phyloP scores from a whole-genome alignment of 2,329 filamentous ascomycete genomes.

The Didymosphaeria variabile region DNA sequence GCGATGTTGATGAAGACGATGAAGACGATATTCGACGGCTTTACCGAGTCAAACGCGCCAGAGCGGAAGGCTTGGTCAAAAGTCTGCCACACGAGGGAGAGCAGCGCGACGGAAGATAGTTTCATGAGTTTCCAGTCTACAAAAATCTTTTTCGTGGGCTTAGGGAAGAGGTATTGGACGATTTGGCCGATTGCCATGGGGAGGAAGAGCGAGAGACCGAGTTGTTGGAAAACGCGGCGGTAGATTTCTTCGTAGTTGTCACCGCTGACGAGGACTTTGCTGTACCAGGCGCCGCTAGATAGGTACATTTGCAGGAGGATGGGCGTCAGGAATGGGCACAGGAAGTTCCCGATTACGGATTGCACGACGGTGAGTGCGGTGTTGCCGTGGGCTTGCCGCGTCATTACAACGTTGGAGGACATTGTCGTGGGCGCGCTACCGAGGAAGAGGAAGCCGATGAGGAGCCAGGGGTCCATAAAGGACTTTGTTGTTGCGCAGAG shows the following conservation, averaged over 20 bases:
- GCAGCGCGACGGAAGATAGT: conserved; percentile 54
- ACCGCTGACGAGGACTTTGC: conserved; percentile 63
- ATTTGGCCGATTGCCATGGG: conserved; percentile 71
- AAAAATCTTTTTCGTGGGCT: conserved; percentile 64
- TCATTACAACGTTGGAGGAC: conserved; percentile 78
- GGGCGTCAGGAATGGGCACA: conserved; percentile 73
- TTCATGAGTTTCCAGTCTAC: conserved; percentile 57
- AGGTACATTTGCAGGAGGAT: conserved; percentile 70
- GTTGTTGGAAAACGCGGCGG: conserved; percentile 70
- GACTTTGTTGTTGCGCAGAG: conserved; percentile 58
- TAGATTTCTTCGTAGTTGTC: conserved; percentile 70
- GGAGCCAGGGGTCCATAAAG: conserved; percentile 69
- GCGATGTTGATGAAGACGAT: conserved; percentile 73
- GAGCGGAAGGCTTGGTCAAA: conserved; percentile 73
- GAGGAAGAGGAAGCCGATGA: conserved; percentile 73
- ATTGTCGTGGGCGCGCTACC: conserved; percentile 78
- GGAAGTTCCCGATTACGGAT: conserved; percentile 74
- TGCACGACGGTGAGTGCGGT: conserved; percentile 62
- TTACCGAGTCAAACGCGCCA: conserved; percentile 66
- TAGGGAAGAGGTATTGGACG: conserved; percentile 65
- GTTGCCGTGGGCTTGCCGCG: conserved; percentile 72
- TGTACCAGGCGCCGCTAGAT: conserved; percentile 61
- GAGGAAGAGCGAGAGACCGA: conserved; percentile 72
- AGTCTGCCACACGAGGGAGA: conserved; percentile 70
- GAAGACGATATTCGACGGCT: conserved; percentile 70